Conservation (phyloP, 345 rosid genomes). For the Hypericum androsaemum region DNA sequence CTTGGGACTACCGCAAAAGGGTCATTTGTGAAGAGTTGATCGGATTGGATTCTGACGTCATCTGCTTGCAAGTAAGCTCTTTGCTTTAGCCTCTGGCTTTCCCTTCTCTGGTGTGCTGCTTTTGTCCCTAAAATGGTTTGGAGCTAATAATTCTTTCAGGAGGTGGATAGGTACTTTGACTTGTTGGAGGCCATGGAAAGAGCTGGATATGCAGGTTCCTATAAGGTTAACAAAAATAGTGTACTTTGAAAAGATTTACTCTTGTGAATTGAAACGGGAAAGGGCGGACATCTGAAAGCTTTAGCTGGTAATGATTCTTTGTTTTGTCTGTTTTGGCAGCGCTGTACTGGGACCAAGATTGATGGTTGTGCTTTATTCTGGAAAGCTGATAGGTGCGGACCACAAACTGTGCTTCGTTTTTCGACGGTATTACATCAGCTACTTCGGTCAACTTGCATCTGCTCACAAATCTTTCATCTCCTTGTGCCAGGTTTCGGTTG, state of each 20-base stretch:
- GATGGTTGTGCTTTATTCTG: conserved; percentile 85
- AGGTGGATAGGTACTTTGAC: conserved; percentile 71
- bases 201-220: conserved; percentile 67
- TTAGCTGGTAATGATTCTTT: not conserved
- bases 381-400: conserved; percentile 51
- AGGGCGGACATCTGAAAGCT: not conserved
- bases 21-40: conserved; percentile 49
- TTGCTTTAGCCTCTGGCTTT: not conserved
- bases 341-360: conserved; percentile 62
- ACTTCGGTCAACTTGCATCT: not conserved
- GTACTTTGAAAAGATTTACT: not conserved
- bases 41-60: conserved; percentile 51
- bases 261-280: conserved; percentile 6
- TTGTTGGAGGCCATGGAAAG: conserved; percentile 37
- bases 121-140: not conserved
- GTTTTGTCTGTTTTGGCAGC: conserved; percentile 35
- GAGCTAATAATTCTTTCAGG: conserved; percentile 28
- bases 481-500: conserved; percentile 42
- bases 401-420: too few relatives aligned
- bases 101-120: not conserved
- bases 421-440: not conserved
- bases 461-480: conserved; percentile 3
- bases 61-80: conserved; percentile 56
- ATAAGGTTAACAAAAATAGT: conserved; percentile 38
- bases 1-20: conserved; percentile 62